Evolutionary conservation across 306 rosid genomes (phyloP), one percentile per base, ranked within the genome.

Genomic region (Biancaea sappan): DNA sequence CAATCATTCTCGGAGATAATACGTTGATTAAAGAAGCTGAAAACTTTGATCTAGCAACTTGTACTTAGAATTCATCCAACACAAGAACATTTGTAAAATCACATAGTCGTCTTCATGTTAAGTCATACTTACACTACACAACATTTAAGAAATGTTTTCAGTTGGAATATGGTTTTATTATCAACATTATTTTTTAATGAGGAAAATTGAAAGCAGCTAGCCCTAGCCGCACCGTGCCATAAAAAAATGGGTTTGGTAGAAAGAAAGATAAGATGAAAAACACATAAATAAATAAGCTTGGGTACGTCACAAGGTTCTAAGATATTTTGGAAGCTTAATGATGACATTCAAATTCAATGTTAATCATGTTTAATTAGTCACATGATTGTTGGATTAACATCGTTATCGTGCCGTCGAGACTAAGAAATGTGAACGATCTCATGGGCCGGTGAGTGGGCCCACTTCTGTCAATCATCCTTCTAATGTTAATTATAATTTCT

Each of bases 371-470:
- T 64, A 62, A 58, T 66, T 57, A 56, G n/a, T 15, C 76, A n/a
- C 73, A 32, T 66, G 72, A 81, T 82, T 77, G 18, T 47, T 47
- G 51, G 26, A 40, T 43, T 50, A 19, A 68, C 44, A 72, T 76
- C 77, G 76, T 77, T 84, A 78, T 84, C 87, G 84, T 84, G 87
- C 80, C 87, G 87, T 84, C 78, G 72, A 82, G 60, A 77, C 75
- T 73, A 84, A 84, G 87, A 84, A 73, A 80, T 73, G 67, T 61
- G 14, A 46, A 35, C 80, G 58, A 84, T 73, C 80, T 84, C 72
- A 77, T 80, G 78, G 87, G 87, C 78, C 82, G 87, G 87, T 84
- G 87, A 62, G 3, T 68, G 82, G 87, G 67, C 72, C 87, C 84
- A 48, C 82, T 3, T 22, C 0, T 28, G 76, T 52, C 71, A 59